phyloP scores from a whole-genome alignment of 2,329 filamentous ascomycete species.

The Lojkania enalia region DNA sequence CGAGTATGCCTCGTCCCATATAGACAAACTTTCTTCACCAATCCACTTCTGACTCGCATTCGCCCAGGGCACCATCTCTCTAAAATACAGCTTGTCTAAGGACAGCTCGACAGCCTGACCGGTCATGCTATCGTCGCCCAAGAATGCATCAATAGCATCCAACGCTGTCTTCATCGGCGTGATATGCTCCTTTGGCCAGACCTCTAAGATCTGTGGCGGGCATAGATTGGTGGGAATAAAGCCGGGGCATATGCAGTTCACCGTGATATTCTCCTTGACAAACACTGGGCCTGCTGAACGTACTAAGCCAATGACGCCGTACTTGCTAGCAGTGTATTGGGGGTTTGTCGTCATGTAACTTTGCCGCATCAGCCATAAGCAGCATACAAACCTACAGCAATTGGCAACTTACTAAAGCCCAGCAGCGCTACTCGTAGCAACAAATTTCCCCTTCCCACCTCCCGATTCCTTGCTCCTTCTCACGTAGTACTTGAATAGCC shows the following conservation, averaged over 20 bases:
- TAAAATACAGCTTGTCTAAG: conserved; percentile 47
- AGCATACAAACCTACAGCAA: not conserved
- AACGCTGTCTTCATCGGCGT: conserved; percentile 48
- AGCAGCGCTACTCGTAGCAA: conserved; percentile 45
- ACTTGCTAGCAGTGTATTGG: conserved; percentile 49
- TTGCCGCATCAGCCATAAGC: conserved; percentile 1
- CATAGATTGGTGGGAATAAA: conserved; percentile 46
- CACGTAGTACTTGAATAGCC: conserved; percentile 49
- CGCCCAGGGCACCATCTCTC: conserved; percentile 42
- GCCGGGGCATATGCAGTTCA: conserved; percentile 48
- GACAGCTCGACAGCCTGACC: conserved; percentile 49
- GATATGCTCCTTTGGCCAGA: conserved; percentile 45
- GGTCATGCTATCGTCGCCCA: conserved; percentile 38
- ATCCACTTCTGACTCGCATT: conserved; percentile 49
- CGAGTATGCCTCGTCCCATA: conserved; percentile 41
- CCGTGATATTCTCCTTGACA: conserved; percentile 40
- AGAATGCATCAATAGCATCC: conserved; percentile 45
- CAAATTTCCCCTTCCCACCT: conserved; percentile 43
- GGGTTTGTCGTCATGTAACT: conserved; percentile 40
- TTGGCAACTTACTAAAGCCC: conserved; percentile 41
- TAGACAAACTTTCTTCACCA: conserved; percentile 28
- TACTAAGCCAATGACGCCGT: conserved; percentile 47
- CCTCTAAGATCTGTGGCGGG: conserved; percentile 42
- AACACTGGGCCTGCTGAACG: conserved; percentile 41
- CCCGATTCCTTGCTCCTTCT: conserved; percentile 40